These are phyloP conservation scores for Colletotrichum echinochloae DNA, from an alignment of 2,329 filamentous ascomycete genomes.

Conservation along the genomic window DNA sequence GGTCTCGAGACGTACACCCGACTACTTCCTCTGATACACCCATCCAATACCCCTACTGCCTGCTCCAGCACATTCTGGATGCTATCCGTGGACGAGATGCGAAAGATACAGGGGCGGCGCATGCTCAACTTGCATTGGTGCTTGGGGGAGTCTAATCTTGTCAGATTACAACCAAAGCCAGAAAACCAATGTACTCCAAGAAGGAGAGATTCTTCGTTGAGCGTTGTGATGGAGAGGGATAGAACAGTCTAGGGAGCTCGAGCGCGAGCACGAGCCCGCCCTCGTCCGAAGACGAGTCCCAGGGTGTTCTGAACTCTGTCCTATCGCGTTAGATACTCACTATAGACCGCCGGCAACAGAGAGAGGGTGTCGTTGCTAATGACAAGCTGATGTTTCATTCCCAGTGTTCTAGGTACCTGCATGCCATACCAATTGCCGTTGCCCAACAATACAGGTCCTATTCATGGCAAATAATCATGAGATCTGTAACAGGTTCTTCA, in stretches of 20 bases:
- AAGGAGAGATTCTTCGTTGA: slow-evolving; percentile 39
- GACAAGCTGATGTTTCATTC: slow-evolving; percentile 28
- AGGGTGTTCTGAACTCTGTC: slow-evolving; percentile 7
- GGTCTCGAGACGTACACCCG: slow-evolving; percentile 97
- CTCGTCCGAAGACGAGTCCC: slow-evolving; percentile 1
- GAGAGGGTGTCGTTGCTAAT: slow-evolving; percentile 38
- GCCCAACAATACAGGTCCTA: not conserved
- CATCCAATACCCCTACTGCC: slow-evolving; percentile 36
- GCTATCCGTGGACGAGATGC: slow-evolving; percentile 27
- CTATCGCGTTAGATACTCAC: slow-evolving; percentile 39
- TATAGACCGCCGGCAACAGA: slow-evolving; percentile 38
- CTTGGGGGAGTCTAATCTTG: slow-evolving; percentile 38
- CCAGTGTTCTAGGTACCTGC: not conserved
- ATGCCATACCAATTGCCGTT: not conserved
- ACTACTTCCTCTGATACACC: slow-evolving; percentile 91
- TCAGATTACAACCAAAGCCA: slow-evolving; percentile 39
- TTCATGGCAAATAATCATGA: not conserved
- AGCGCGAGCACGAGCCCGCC: slow-evolving; percentile 9
- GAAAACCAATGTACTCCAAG: slow-evolving; percentile 40
- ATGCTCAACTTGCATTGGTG: slow-evolving; percentile 40
- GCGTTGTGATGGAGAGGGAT: slow-evolving; percentile 26
- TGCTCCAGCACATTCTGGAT: slow-evolving; percentile 17
- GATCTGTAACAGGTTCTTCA: not conserved
- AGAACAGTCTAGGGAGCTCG: slow-evolving; percentile 2
- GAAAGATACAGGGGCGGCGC: slow-evolving; percentile 33